These are phyloP conservation scores for Podospora anserina DNA, from an alignment of 495 filamentous ascomycete genomes.

Conservation along the genomic window DNA sequence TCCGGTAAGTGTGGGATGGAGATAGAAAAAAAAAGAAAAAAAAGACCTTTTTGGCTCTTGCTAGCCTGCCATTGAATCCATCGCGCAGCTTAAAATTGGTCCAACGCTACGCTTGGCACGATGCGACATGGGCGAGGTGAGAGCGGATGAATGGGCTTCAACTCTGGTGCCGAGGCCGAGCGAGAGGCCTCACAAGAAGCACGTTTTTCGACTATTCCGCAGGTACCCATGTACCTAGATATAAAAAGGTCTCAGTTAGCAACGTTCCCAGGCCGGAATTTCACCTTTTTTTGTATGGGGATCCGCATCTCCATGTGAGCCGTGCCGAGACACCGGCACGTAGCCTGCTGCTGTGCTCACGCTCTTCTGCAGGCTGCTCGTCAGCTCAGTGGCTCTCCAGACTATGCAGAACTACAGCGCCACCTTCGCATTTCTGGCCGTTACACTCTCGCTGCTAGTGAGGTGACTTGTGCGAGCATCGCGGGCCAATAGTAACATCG, in stretches of 20 bases:
- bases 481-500: conserved; percentile 12
- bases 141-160: background rate
- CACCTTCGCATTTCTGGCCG: conserved; percentile 1
- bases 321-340: background rate
- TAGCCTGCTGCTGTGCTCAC: background rate
- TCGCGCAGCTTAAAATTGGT: background rate
- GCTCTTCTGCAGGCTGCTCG: background rate
- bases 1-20: background rate
- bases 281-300: background rate
- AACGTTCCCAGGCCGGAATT: background rate
- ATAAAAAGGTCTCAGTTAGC: background rate
- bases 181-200: background rate
- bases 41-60: background rate
- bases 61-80: background rate
- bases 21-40: background rate
- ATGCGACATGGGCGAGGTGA: background rate
- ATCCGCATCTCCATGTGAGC: background rate
- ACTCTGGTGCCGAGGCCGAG: background rate
- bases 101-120: background rate
- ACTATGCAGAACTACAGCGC: conserved; percentile 5
- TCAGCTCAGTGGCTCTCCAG: conserved; percentile 6
- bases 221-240: background rate
- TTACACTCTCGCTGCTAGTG: conserved; percentile 1
- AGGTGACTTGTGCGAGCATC: conserved; percentile 7
- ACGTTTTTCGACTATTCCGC: background rate